Evolutionary conservation across 768 basidiomycete genomes (phyloP).

Genomic region (Collybia sordida): DNA sequence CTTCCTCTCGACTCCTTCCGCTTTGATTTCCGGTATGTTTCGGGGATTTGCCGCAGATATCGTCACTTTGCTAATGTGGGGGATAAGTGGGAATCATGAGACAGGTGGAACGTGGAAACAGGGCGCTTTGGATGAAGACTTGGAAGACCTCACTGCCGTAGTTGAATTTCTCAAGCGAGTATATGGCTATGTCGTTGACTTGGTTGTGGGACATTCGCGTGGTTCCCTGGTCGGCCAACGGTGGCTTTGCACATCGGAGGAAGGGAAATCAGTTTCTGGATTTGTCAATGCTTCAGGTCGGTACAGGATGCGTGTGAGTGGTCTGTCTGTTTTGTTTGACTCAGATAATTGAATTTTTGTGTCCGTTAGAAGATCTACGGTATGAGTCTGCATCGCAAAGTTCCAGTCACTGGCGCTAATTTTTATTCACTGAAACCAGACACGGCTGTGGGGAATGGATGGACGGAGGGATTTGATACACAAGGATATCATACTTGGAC

Average conservation of each 20-base stretch:
- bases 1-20: slow-evolving; percentile 80
- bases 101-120: slow-evolving; percentile 66
- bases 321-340: not conserved
- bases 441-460: slow-evolving; percentile 27
- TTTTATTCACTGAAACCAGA: slow-evolving; percentile 21
- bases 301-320: slow-evolving; percentile 75
- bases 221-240: slow-evolving; percentile 66
- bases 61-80: slow-evolving; percentile 6
- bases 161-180: slow-evolving; percentile 56
- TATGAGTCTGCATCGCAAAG: slow-evolving; percentile 18
- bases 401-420: slow-evolving; percentile 8
- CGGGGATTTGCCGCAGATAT: not conserved
- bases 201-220: slow-evolving; percentile 78
- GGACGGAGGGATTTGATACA: slow-evolving; percentile 50
- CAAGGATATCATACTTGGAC: slow-evolving; percentile 66
- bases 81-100: slow-evolving; percentile 71
- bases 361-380: slow-evolving; percentile 41
- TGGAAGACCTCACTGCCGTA: slow-evolving; percentile 66
- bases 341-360: slow-evolving; percentile 6
- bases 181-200: slow-evolving; percentile 67
- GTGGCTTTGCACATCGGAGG: slow-evolving; percentile 67
- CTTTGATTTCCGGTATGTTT: slow-evolving; percentile 81
- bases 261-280: slow-evolving; percentile 53
- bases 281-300: slow-evolving; percentile 78
- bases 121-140: slow-evolving; percentile 57